A percentile compares a stretch with the other conserved stretches of the same genome.
These are phyloP conservation scores for Cytospora piceicola DNA, from an alignment of 2,329 filamentous ascomycete species.

Conservation along the genomic window DNA sequence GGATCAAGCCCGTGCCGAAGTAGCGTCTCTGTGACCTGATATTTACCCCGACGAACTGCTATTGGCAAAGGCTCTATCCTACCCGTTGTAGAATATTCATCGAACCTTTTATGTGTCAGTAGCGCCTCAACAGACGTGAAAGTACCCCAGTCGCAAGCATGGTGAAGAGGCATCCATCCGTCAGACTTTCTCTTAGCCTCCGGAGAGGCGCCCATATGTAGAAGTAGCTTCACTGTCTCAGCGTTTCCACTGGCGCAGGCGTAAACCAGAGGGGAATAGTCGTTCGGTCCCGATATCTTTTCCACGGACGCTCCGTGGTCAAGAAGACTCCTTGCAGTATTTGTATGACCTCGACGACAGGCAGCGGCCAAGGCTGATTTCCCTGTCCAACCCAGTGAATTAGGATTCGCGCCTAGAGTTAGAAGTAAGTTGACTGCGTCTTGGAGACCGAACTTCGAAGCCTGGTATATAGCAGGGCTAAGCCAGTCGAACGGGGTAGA, in stretches of 20 bases:
- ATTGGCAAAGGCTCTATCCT: neutral
- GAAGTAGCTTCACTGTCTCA: neutral
- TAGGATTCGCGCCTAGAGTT: neutral
- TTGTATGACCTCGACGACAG: neutral
- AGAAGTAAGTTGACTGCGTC: neutral
- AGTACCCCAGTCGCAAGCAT: neutral
- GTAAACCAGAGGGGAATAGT: neutral
- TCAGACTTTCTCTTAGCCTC: neutral
- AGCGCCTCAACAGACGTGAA: neutral
- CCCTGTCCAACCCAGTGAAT: neutral
- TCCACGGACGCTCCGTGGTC: neutral
- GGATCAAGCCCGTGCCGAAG: neutral
- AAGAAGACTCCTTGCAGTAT: neutral
- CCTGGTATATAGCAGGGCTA: neutral
- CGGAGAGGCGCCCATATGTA: neutral
- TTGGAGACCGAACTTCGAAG: neutral
- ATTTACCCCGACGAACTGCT: neutral
- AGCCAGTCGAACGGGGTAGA: constrained; percentile 7
- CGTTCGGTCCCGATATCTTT: neutral
- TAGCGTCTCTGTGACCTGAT: neutral
- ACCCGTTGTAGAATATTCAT: neutral
- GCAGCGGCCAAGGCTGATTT: neutral
- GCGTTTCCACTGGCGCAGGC: neutral
- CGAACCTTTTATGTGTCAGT: neutral
- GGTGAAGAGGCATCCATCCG: neutral